These are phyloP conservation scores for Ophiostoma sp. DNA, from an alignment of 2,329 filamentous ascomycete genomes.

Conservation along the genomic window DNA sequence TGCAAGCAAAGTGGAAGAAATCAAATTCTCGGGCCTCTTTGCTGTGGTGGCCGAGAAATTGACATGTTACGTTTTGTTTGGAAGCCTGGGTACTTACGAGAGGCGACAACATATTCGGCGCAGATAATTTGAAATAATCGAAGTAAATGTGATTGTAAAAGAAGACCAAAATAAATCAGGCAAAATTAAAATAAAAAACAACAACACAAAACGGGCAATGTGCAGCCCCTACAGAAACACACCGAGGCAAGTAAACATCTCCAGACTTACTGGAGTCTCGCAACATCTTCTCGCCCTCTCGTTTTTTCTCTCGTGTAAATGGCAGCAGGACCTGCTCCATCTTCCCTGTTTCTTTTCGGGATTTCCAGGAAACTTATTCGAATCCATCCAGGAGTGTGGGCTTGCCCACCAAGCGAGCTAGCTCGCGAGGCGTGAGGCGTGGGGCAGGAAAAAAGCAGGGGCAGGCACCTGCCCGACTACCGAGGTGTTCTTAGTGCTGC, in stretches of 20 bases:
- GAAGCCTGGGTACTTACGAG: background rate
- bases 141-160: background rate
- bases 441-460: background rate
- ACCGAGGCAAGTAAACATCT: background rate
- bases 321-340: background rate
- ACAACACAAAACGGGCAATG: too few relatives aligned
- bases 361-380: background rate
- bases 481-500: background rate
- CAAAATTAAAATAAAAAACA: background rate
- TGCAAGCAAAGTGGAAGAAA: background rate
- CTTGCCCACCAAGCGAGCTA: slow-evolving; percentile 4
- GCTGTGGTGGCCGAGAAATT: background rate
- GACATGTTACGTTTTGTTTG: background rate
- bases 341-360: background rate
- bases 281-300: background rate
- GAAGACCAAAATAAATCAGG: background rate
- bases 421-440: background rate
- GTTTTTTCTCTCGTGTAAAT: background rate
- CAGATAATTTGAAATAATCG: background rate
- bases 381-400: background rate
- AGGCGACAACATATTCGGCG: background rate
- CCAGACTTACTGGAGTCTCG: background rate
- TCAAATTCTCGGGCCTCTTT: background rate
- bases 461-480: background rate
- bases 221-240: too few relatives aligned